phyloP scores from a whole-genome alignment of 306 rosid species.

The Lagenaria siceraria region DNA sequence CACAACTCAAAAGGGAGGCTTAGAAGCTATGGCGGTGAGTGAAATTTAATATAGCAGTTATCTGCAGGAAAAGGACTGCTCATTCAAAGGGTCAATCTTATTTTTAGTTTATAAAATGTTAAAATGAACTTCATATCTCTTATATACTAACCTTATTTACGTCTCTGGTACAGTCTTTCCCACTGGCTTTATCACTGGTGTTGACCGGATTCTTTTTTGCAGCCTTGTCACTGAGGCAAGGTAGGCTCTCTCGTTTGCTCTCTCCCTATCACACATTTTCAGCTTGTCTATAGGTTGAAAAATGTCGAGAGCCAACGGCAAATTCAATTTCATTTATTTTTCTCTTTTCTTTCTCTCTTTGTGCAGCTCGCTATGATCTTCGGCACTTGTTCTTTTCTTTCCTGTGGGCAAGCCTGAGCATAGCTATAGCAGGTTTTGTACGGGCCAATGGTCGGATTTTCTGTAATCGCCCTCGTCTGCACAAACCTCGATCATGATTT shows the following conservation, averaged over 20 bases:
- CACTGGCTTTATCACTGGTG: constrained; percentile 64
- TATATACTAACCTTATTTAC: background rate
- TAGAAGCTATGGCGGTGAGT: constrained; percentile 95
- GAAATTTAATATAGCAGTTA: background rate
- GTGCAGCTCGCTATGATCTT: constrained; percentile 65
- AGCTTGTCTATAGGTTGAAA: background rate
- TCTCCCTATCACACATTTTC: background rate
- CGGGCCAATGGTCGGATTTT: constrained; percentile 81
- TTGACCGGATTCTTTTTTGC: constrained; percentile 70
- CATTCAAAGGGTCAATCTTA: background rate
- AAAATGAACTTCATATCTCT: background rate
- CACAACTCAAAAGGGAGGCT: constrained; percentile 66
- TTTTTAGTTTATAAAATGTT: background rate
- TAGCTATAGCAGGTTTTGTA: constrained; percentile 70
- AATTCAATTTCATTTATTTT: background rate
- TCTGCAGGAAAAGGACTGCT: background rate
- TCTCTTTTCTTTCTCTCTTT: background rate
- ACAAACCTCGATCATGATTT: constrained; percentile 45
- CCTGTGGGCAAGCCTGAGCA: constrained; percentile 73
- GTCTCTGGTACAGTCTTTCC: constrained; percentile 62
- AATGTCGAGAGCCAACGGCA: too few relatives aligned
- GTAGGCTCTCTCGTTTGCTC: constrained; percentile 23
- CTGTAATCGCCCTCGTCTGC: constrained; percentile 88
- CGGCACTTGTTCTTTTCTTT: constrained; percentile 73
- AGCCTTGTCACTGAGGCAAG: constrained; percentile 74